These are phyloP conservation scores for Alloteropsis angusta DNA, from an alignment of 202 grass and related monocot species.

Conservation along the genomic window DNA sequence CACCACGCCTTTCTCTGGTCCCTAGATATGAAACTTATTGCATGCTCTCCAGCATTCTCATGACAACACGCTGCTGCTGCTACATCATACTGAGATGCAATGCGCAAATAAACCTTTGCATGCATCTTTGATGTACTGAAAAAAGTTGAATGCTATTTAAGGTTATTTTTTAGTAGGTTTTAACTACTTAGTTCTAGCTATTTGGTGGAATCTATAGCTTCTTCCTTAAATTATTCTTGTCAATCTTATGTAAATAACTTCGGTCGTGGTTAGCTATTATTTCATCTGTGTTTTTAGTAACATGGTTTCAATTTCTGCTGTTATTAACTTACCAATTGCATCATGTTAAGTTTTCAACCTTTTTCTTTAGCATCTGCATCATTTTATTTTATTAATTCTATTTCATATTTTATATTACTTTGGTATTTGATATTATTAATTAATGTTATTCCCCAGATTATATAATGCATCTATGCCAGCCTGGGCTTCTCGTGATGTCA, in stretches of 20 bases:
- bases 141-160: not conserved
- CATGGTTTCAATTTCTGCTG: not conserved
- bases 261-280: not conserved
- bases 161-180: not conserved
- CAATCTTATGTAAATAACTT: not conserved
- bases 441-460: not conserved
- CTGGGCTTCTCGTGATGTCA: not conserved
- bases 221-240: not conserved
- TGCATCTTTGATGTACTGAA: not conserved
- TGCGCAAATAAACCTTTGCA: not conserved
- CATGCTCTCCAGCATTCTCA: not conserved
- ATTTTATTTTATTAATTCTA: not conserved
- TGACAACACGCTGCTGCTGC: not conserved
- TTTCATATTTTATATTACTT: too few relatives aligned
- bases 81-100: too few relatives aligned
- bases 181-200: too few relatives aligned
- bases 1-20: constrained; percentile 11
- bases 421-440: not conserved
- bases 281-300: not conserved
- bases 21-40: constrained; percentile 18
- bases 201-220: too few relatives aligned
- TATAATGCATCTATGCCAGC: not conserved
- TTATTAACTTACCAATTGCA: not conserved
- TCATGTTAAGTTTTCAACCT: not conserved
- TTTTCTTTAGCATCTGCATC: not conserved